Evolutionary conservation across 768 basidiomycete genomes (phyloP), one percentile per base, ranked within the genome.

Genomic region (Tubosaeta brunneosetosa): DNA sequence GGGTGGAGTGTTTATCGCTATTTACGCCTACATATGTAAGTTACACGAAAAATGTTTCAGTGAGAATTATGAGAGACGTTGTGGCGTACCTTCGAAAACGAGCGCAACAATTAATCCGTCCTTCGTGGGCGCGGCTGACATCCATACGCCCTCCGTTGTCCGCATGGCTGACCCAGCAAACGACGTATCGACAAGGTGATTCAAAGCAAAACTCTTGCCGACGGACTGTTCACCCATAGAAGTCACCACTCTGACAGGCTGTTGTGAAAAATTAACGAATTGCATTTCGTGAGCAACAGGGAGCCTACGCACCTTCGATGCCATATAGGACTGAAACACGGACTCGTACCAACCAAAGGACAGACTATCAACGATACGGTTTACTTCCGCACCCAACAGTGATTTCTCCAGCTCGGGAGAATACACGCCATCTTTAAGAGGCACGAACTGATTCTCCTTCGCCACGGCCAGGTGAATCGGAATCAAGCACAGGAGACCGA

Each of bases 151-250:
- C 67, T 83, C 80, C 60, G 80, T 84, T 8, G 82, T 83, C 14
- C 80, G 69, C 81, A 84, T 83, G 0, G 83, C 83, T 9, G 77
- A 80, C 1, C 84, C 83, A 7, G 81, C 81, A 57, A 85, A 85
- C 0, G 84, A 84, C 0, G 82, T 82, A 57, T 85, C 83, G 1
- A 73, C 75, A 6, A 85, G 68, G 55, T 85, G 84, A 47, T 84
- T 84, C 34, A 84, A 61, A 0, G 77, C 68, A 49, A 75, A 85
- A 47, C 77, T 80, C 57, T 84, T 84, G 1, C 83, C 84, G 1
- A 85, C 83, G 0, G 81, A 83, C 58, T 85, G 83, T 60, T 84
- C 82, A 1, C 82, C 83, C 84, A 84, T 84, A 0, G 83, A 85
- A 0, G 83, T 82, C 1, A 84, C 83, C 3, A 84, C 84, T 55